phyloP scores from a whole-genome alignment of 116 monocot species.

The Posidonia oceanica region DNA sequence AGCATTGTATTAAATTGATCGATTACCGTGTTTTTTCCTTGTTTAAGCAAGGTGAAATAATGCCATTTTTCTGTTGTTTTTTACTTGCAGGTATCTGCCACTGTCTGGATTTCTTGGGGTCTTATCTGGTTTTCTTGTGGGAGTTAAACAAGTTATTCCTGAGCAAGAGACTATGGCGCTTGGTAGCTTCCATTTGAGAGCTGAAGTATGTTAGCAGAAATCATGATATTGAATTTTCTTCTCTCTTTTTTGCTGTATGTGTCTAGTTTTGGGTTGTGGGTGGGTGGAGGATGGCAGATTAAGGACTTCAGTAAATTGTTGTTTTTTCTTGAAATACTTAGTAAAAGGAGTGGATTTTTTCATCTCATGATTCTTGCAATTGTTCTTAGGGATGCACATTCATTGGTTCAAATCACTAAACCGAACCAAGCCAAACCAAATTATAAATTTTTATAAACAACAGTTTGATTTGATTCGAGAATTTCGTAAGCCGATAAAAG shows the following conservation, averaged over 20 bases:
- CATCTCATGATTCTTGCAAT: too few species aligned
- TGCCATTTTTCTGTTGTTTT: neutral
- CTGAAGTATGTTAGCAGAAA: slow-evolving; percentile 9
- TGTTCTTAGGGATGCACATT: too few species aligned
- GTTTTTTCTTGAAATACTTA: too few species aligned
- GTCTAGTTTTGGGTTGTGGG: neutral
- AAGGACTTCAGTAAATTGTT: neutral
- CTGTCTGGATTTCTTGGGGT: slow-evolving; percentile 11
- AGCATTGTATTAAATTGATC: too few species aligned
- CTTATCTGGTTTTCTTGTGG: slow-evolving; percentile 11
- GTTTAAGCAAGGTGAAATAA: neutral
- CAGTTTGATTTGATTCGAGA: too few species aligned
- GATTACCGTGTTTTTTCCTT: too few species aligned
- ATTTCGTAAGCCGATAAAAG: too few species aligned
- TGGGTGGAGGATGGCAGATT: neutral
- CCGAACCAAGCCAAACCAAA: too few species aligned
- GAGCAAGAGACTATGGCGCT: neutral
- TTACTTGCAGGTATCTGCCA: slow-evolving; percentile 2
- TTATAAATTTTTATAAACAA: too few species aligned
- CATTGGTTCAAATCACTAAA: too few species aligned
- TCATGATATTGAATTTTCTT: neutral
- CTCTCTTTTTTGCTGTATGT: neutral
- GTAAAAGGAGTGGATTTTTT: too few species aligned
- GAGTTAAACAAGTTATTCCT: slow-evolving; percentile 8
- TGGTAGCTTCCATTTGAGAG: slow-evolving; percentile 7